These are phyloP conservation scores for Beauveria medogensis DNA, from an alignment of 2,329 filamentous ascomycete species.

Conservation along the genomic window DNA sequence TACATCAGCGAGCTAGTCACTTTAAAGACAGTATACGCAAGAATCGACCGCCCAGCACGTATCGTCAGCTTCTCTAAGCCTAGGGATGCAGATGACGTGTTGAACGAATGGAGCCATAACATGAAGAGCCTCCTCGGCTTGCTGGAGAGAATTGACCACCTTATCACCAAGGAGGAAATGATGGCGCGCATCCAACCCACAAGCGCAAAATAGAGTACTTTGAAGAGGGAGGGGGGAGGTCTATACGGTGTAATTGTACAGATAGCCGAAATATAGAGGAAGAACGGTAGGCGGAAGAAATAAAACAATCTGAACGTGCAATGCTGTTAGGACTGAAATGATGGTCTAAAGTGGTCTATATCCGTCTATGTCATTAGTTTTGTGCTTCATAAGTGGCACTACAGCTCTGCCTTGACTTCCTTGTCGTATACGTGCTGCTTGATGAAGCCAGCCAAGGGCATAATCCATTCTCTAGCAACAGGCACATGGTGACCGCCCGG, in stretches of 20 bases:
- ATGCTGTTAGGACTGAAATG: background rate
- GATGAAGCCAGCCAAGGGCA: conserved; percentile 68
- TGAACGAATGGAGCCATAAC: conserved; percentile 98
- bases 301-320: background rate
- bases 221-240: background rate
- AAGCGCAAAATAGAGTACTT: conserved; percentile 25
- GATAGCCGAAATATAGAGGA: conserved; percentile 5
- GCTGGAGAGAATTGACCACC: conserved; percentile 86
- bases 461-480: conserved; percentile 70
- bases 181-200: conserved; percentile 90
- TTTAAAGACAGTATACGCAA: conserved; percentile 94
- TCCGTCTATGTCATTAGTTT: conserved; percentile 11
- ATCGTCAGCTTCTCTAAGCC: conserved; percentile 94
- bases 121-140: conserved; percentile 88
- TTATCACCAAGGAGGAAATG: conserved; percentile 99
- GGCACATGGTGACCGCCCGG: conserved; percentile 90
- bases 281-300: background rate
- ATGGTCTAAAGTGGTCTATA: background rate
- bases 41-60: conserved; percentile 88
- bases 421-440: conserved; percentile 28
- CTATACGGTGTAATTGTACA: conserved; percentile 8
- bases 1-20: conserved; percentile 97
- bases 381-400: background rate
- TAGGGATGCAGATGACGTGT: conserved; percentile 85
- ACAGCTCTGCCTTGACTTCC: conserved; percentile 19